Base-by-base conservation (phyloP, 2,329 filamentous ascomycete species). In the Cercospora canescens region DNA sequence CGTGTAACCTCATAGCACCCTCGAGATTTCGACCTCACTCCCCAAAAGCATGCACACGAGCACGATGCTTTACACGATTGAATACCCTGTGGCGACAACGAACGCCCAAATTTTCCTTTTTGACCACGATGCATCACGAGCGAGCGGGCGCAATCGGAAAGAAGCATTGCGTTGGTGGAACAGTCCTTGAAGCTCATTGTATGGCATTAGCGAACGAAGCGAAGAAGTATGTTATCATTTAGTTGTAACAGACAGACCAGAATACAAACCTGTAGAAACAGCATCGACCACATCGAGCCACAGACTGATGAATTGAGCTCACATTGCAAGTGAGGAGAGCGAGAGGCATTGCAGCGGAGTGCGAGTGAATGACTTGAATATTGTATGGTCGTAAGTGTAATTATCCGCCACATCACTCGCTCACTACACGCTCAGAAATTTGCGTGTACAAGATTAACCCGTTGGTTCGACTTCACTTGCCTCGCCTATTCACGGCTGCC, bases 161-260 rank as follows among this genome's bases (percentile, higher is more conserved):
- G 34, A 55, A 62, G 50, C 60, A 62, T 62, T 62, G 60, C 50
- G 60, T 56, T 55, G 60, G 60, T 62, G 60, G 60, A 55, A 39
- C 60, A 62, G 60, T 54, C 59, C 59, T 62, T 62, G 45, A n/a
- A 62, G 45, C 59, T 62, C 59, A 41, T 35, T 62, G 45, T 62
- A 62, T 35, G 45, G 48, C 48, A 61, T 50, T 54, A 62, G 60
- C 48, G 48, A 62, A 55, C 21, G 58, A 60, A 41, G 60, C 24
- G 60, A 54, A 62, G 50, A 62, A 62, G 32, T 41, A 21, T 55
- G 24, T 62, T 39, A 50, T 61, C 30, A 35, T 50, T 32, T 61
- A 61, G 28, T 50, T 61, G 59, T 61, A 61, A 52, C 39, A 61
- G 32, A 37, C 39, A 61, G 32, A 28, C 39, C 39, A 61, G 59